Base-by-base conservation (phyloP, 2,329 filamentous ascomycete genomes). In the Penicillium sp. region DNA sequence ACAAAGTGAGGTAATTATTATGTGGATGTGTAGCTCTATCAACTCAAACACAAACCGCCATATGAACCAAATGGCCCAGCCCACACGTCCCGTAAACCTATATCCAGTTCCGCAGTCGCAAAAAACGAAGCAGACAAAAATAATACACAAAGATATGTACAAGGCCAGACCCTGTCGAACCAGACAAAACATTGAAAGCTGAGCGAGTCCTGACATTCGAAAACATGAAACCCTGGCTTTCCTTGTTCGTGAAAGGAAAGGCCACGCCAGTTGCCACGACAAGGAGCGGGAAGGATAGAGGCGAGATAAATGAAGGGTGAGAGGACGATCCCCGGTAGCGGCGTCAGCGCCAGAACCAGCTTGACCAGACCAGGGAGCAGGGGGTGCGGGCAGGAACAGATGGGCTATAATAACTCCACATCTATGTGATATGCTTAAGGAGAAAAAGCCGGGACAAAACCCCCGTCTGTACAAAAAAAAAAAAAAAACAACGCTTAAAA, bases 11-110 rank as follows among this genome's bases (percentile, higher is more conserved):
- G 32, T 50, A 54, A 54, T 50, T 54, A 54, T 47, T 45, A 50
- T 54, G 42, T 54, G 52, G 18, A 50, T 54, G 27, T 40, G 44
- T 24, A 50, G 16, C 32, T 54, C 40, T 50, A 54, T 54, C 24
- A 32, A 45, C 32, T 14, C 27, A 49, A 29, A 22, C 18, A 45
- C 39, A 24, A n/a, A 43, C 39, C 38, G 4, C 38, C 44, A 40
- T 31, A 24, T 31, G 16, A 50, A 42, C 11, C 34, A 34, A 18
- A 14, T 36, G 14, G 32, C n/a, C 14, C 16, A 27, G 43, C 22
- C 27, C 42, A 13, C 31, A 24, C 22, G 6, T 42, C 32, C 32
- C 24, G 16, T 42, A 45, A 49, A 34, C 49, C 32, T 54, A 54
- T 54, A 47, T 54, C 27, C 52, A 54, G 38, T 24, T 36, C 27